Evolutionary conservation across 768 basidiomycete species (phyloP).

Genomic region (Trametes sanguinea): DNA sequence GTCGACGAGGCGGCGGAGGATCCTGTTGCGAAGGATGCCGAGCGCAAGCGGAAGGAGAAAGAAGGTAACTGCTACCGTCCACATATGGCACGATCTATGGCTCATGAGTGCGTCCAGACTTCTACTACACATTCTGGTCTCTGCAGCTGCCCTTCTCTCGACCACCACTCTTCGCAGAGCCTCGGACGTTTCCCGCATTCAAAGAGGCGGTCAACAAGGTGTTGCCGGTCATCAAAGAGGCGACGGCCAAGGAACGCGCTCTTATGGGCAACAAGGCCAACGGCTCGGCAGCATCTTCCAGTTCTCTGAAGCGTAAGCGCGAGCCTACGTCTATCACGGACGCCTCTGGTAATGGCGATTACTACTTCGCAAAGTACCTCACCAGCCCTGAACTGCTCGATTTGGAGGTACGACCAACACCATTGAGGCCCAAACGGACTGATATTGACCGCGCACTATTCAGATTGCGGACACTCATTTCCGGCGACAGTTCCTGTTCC

Average conservation of each 20-base stretch:
- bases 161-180: slow-evolving; percentile 66
- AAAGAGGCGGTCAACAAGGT: slow-evolving; percentile 71
- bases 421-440: too few relatives aligned
- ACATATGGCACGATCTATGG: neutral
- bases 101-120: slow-evolving; percentile 46
- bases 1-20: slow-evolving; percentile 49
- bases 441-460: too few relatives aligned
- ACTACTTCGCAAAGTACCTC: slow-evolving; percentile 93
- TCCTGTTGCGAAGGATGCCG: slow-evolving; percentile 23
- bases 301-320: slow-evolving; percentile 32
- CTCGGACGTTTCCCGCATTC: slow-evolving; percentile 62
- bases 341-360: slow-evolving; percentile 60
- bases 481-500: slow-evolving; percentile 90
- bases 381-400: slow-evolving; percentile 86
- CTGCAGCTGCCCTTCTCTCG: slow-evolving; percentile 84
- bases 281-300: slow-evolving; percentile 32
- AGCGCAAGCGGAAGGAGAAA: slow-evolving; percentile 55
- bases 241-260: slow-evolving; percentile 84
- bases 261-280: slow-evolving; percentile 74
- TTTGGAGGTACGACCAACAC: slow-evolving; percentile 61
- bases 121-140: slow-evolving; percentile 90
- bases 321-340: slow-evolving; percentile 56
- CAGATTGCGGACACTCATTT: slow-evolving; percentile 91
- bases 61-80: slow-evolving; percentile 45
- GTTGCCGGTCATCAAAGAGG: slow-evolving; percentile 79